These are phyloP conservation scores for Eucalyptus cladocalyx DNA, from an alignment of 345 rosid species.

Conservation along the genomic window DNA sequence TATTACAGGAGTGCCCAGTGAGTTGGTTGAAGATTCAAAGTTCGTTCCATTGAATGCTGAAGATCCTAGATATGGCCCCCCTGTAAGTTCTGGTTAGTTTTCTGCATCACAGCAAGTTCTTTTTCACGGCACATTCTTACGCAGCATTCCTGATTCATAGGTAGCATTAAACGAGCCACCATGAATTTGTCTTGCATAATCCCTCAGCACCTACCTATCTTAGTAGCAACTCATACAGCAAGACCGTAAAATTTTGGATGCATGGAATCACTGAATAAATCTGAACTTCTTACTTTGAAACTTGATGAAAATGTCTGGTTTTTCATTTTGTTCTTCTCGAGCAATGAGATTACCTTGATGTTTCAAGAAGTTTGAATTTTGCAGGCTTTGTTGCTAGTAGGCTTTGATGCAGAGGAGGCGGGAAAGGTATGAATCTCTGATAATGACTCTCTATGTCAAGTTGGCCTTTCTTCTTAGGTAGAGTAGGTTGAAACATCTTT, in stretches of 20 bases:
- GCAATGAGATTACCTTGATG: not conserved
- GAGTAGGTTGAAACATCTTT: not conserved
- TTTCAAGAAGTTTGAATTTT: not conserved
- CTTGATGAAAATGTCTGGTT: not conserved
- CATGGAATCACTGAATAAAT: not conserved
- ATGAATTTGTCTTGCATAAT: not conserved
- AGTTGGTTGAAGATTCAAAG: constrained; percentile 51
- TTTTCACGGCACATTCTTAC: not conserved
- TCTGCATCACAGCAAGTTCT: not conserved
- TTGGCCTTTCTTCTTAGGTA: not conserved
- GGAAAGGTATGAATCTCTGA: constrained; percentile 25
- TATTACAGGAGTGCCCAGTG: constrained; percentile 34
- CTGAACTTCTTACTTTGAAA: not conserved
- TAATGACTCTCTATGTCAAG: not conserved
- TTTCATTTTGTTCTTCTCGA: constrained; percentile 2
- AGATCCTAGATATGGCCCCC: constrained; percentile 72
- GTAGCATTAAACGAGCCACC: not conserved
- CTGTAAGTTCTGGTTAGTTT: constrained; percentile 63
- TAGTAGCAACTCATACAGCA: not conserved
- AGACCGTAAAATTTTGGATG: accelerated
- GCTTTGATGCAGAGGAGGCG: constrained; percentile 54
- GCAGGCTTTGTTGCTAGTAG: constrained; percentile 69
- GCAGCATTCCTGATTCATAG: not conserved
- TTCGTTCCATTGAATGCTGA: constrained; percentile 70
- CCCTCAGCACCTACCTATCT: not conserved